These are phyloP conservation scores for Mercurialis annua DNA, from an alignment of 345 rosid species.

Conservation along the genomic window DNA sequence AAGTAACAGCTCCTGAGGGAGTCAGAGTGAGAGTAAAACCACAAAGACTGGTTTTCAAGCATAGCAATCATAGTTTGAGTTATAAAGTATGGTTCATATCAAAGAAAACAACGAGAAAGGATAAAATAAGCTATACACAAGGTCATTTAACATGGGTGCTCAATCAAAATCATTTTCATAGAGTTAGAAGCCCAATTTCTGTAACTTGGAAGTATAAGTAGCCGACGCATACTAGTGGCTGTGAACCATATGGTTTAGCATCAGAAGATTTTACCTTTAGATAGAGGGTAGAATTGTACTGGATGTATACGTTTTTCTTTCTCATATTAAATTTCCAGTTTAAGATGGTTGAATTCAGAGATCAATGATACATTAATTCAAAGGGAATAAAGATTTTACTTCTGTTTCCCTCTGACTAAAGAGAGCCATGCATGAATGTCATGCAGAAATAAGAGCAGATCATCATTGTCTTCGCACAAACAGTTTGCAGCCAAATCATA, in stretches of 20 bases:
- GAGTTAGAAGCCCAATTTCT: conserved; percentile 81
- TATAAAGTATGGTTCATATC: conserved; percentile 58
- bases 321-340: conserved; percentile 12
- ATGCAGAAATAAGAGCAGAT: not conserved
- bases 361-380: not conserved
- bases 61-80: conserved; percentile 48
- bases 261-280: conserved; percentile 2
- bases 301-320: conserved; percentile 5
- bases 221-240: not conserved
- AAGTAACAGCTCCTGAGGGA: conserved; percentile 51
- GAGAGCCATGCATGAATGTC: not conserved
- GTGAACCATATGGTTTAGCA: not conserved
- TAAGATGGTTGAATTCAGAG: conserved; percentile 7
- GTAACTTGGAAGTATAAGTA: conserved; percentile 45
- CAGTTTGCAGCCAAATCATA: too few relatives aligned
- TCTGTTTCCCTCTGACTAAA: not conserved
- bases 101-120: conserved; percentile 40
- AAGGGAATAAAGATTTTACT: not conserved
- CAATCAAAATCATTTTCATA: conserved; percentile 41
- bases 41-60: conserved; percentile 47
- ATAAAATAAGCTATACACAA: conserved; percentile 36
- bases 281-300: conserved; percentile 6
- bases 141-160: conserved; percentile 81
- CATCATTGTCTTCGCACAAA: too few relatives aligned
- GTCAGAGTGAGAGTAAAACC: conserved; percentile 42